Base-by-base conservation (phyloP, 306 rosid species). In the Medicago ruthenica region DNA sequence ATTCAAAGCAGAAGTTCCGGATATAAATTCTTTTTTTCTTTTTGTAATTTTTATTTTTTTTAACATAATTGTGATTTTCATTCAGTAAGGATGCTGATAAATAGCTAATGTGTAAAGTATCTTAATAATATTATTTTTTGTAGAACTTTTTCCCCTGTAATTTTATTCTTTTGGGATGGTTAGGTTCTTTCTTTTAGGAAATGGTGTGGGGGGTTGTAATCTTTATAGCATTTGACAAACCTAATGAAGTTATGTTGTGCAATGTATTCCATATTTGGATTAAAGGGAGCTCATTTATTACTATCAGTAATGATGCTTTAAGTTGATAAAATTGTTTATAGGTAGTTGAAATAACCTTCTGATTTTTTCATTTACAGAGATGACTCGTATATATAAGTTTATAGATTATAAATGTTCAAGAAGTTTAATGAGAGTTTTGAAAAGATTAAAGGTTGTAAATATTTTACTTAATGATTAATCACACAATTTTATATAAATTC, bases 91-190 rank as follows among this genome's bases (percentile, higher is more conserved):
- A 68, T 78, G 79, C 51, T 41, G 77, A 82, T 79, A 71, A 54
- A 78, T 83, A 74, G 83, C 76, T 47, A 62, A 82, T 79, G 51
- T 91, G 92, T 89, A 87, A 77, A 82, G 84, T 85, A 71, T 79
- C 55, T 21, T 65, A 31, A 16, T 61, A 53, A 14, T 53, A 51
- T 57, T 21, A 45, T 53, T 17, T 42, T 37, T 9, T 45, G 50
- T 60, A 58, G 13, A 15, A 44, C 70, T 8, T 80, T 65, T 45
- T 53, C 7, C 72, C 39, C 18, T 68, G 70, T 79, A 82, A 68
- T 75, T 76, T 50, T 79, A 79, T 85, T 85, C 81, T 78, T 81
- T 79, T 58, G 44, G 60, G 81, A 67, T 71, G 63, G 59, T 50
- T 50, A 74, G 71, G 17, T 71, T 78, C 54, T 67, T 44, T 61